Evolutionary conservation across 2,329 filamentous ascomycete genomes (phyloP).

Genomic region (Aspergillus amoenus): DNA sequence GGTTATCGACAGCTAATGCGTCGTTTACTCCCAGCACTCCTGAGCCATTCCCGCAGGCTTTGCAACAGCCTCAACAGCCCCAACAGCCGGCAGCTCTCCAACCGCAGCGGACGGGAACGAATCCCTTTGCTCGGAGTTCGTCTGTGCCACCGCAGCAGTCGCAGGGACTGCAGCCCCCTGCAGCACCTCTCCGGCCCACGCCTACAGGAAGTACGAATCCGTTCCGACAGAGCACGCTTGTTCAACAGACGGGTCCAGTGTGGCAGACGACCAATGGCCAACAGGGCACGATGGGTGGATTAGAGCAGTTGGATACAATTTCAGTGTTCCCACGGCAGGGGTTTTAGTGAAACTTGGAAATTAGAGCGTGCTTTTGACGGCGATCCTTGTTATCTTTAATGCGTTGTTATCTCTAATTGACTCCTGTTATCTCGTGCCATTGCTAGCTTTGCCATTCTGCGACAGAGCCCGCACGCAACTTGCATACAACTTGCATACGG

Average conservation of each 20-base stretch:
- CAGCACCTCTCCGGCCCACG: constrained; percentile 64
- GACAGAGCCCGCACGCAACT: constrained; percentile 9
- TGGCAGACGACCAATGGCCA: constrained; percentile 72
- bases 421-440: constrained; percentile 2
- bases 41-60: constrained; percentile 22
- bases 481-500: neutral
- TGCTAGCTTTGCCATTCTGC: constrained; percentile 1
- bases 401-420: constrained; percentile 1
- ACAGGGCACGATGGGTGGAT: constrained; percentile 73
- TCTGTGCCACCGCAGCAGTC: constrained; percentile 42
- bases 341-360: constrained; percentile 25
- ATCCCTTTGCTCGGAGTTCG: constrained; percentile 64
- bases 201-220: constrained; percentile 90
- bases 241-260: constrained; percentile 85
- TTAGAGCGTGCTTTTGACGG: neutral
- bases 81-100: constrained; percentile 36
- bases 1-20: constrained; percentile 36
- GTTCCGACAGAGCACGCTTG: constrained; percentile 86
- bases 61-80: constrained; percentile 26
- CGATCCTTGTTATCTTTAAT: neutral
- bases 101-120: constrained; percentile 66
- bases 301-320: constrained; percentile 73
- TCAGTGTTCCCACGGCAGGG: constrained; percentile 83
- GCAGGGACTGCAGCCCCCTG: constrained; percentile 34
- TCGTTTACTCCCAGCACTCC: constrained; percentile 25